Evolutionary conservation across 192 early-diverging fungal genomes (phyloP), one percentile per base, ranked within the genome.

Genomic region (Backusella morwellensis): DNA sequence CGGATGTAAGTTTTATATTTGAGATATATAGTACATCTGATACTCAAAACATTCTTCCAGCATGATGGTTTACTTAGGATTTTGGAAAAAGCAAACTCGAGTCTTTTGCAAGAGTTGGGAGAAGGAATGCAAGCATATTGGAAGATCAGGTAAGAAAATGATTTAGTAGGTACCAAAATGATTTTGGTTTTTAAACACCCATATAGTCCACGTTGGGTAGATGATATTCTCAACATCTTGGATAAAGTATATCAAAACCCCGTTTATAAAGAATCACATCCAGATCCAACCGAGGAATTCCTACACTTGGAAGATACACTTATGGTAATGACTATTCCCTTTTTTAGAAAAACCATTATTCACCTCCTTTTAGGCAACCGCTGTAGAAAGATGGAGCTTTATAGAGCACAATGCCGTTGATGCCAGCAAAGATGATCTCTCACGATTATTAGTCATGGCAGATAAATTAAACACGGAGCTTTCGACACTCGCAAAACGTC

Each of bases 61-160:
- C 81, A 82, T 29, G 85, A 88, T 42, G 82, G 81, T 72, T 59
- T 88, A 42, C 75, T 81, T 23, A 78, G 82, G n/a, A 81, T 86
- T 6, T 88, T 86, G 80, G 87, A 85, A 35, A 78, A 80, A 12
- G 59, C 86, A 40, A 88, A 88, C 44, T 76, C 86, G 23, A 83
- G 82, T 68, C 75, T 86, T 0, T 77, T 83, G 29, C 71, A 75
- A 23, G 47, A 71, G 44, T 41, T 79, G 29, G 70, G 72, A n/a
- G 81, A 77, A 63, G 78, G 78, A 35, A 47, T 83, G 6, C 76
- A 74, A 17, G 73, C 74, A 35, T 83, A 83, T 73, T 83, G 78
- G 78, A 77, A 77, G 34, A 75, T 81, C 0, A 77, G 72, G 79
- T 76, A 80, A 70, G 19, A 32, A 32, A 32, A 32, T 32, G 2